phyloP scores from a whole-genome alignment of 768 basidiomycete species.

The Chiua virens region DNA sequence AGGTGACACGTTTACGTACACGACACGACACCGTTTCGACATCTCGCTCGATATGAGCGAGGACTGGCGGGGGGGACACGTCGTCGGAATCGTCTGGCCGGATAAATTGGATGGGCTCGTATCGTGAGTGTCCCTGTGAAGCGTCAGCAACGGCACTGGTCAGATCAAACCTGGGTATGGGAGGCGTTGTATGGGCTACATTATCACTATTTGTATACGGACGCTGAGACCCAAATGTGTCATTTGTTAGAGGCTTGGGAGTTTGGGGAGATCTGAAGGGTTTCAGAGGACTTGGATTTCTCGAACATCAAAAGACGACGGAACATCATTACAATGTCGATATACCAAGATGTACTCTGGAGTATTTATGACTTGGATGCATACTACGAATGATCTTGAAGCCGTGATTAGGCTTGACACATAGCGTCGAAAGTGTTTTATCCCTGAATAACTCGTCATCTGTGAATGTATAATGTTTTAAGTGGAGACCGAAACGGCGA shows the following conservation, averaged over 20 bases:
- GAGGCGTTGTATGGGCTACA: conserved; percentile 19
- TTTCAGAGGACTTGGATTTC: not conserved
- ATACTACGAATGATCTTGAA: no score
- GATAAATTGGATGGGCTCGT: conserved; percentile 8
- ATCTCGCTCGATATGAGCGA: conserved; percentile 5
- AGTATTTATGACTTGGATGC: no score
- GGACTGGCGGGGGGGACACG: conserved; percentile 24
- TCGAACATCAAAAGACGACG: no score
- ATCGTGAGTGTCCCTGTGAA: conserved; percentile 19
- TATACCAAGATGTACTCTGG: not conserved
- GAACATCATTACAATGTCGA: no score
- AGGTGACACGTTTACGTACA: conserved; percentile 25
- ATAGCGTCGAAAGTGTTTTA: no score
- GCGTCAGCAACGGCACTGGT: conserved; percentile 20
- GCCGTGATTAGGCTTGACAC: no score
- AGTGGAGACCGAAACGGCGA: no score
- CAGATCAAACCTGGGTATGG: conserved; percentile 30
- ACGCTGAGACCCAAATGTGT: conserved; percentile 22
- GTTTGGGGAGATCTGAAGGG: conserved; percentile 25
- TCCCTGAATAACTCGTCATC: no score
- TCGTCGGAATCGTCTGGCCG: conserved; percentile 20
- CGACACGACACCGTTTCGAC: conserved; percentile 11
- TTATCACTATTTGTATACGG: conserved; percentile 11
- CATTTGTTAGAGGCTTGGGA: conserved; percentile 32
- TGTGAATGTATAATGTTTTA: no score